Evolutionary conservation across 2,329 filamentous ascomycete genomes (phyloP).

Genomic region (Beauveria pseudobassiana): DNA sequence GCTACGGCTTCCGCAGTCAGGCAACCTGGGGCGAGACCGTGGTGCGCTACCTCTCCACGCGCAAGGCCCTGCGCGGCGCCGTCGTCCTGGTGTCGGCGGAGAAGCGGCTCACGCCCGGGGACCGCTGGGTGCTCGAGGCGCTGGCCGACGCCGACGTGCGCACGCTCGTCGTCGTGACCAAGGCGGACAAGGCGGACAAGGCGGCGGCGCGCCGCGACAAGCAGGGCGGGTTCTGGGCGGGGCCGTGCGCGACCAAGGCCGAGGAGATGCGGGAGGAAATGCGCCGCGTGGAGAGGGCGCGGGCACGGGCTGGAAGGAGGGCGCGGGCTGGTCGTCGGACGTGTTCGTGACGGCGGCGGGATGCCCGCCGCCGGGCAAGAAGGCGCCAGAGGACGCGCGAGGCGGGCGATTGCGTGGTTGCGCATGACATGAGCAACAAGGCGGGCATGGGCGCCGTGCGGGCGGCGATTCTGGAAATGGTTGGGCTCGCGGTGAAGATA

Average conservation of each 20-base stretch:
- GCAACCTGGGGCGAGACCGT: conserved; percentile 47
- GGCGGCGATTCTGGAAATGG: conserved; percentile 33
- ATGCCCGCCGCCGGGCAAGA: conserved; percentile 14
- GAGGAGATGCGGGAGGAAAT: conserved; percentile 22
- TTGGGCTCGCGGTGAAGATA: conserved; percentile 25
- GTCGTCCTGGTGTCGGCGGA: conserved; percentile 47
- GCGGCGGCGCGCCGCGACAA: conserved; percentile 25
- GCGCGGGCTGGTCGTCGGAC: conserved; percentile 21
- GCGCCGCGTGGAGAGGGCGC: conserved; percentile 16
- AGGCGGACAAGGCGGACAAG: conserved; percentile 40
- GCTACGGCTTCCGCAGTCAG: conserved; percentile 40
- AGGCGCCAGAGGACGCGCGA: too few relatives aligned
- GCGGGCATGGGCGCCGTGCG: conserved; percentile 34
- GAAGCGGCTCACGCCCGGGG: conserved; percentile 41
- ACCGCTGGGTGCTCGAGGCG: conserved; percentile 39
- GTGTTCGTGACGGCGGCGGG: conserved; percentile 31
- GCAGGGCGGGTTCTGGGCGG: conserved; percentile 21
- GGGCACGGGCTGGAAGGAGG: conserved; percentile 22
- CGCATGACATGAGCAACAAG: conserved; percentile 20
- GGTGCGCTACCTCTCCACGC: conserved; percentile 39
- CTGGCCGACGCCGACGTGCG: conserved; percentile 37
- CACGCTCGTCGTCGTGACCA: conserved; percentile 47
- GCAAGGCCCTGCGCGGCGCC: conserved; percentile 42
- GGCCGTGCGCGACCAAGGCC: conserved; percentile 21
- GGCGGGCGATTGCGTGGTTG: too few relatives aligned